A percentile compares a stretch with the other conserved stretches of the same genome.
Evolutionary conservation across 2,329 filamentous ascomycete species (phyloP).

Genomic region (Xylaria sp.): DNA sequence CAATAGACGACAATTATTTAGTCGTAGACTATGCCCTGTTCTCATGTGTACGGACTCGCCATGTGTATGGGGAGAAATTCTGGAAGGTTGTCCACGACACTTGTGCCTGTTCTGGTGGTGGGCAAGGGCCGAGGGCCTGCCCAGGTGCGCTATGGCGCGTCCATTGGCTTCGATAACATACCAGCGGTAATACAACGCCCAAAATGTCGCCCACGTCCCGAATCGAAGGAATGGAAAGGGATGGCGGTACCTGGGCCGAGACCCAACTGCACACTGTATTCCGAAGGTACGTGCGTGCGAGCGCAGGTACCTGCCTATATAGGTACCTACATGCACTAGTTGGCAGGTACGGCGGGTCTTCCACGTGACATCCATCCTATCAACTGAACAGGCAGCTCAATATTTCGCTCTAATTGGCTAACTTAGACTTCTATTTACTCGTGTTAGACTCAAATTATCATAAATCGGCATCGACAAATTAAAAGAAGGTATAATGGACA

Average conservation of each 20-base stretch:
- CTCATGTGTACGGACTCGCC: too few relatives aligned
- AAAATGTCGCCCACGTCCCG: background rate
- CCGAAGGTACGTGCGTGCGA: background rate
- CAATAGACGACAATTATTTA: too few relatives aligned
- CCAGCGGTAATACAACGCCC: background rate
- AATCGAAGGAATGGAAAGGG: background rate
- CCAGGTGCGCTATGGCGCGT: background rate
- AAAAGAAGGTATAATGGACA: background rate
- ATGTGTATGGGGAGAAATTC: too few relatives aligned
- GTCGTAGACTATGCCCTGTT: too few relatives aligned
- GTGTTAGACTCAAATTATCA: background rate
- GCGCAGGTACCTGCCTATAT: background rate
- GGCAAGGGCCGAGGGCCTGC: too few relatives aligned
- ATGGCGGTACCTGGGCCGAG: background rate
- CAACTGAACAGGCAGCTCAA: background rate
- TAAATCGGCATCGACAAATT: background rate
- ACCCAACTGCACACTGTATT: background rate
- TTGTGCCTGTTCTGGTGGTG: too few relatives aligned
- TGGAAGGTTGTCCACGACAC: too few relatives aligned
- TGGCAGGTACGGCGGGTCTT: background rate
- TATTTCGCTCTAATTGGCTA: background rate
- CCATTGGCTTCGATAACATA: background rate
- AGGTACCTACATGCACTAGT: background rate
- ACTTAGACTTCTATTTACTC: background rate
- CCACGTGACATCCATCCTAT: background rate